Evolutionary conservation across 1,284 basidiomycete genomes (phyloP).

Genomic region (Meripilus lineatus): DNA sequence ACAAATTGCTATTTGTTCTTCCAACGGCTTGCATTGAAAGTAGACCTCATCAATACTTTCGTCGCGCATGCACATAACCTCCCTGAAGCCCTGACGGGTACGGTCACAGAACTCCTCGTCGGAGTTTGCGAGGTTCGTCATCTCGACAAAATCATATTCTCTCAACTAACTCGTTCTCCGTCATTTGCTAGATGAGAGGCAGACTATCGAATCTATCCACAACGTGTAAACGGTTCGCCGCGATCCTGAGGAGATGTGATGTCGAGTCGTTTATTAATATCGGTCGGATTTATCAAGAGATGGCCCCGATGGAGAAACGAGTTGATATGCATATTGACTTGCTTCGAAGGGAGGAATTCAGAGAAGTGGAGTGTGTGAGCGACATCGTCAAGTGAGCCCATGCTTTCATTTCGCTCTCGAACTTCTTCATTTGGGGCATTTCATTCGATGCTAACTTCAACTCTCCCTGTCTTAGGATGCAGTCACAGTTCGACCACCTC

Average conservation of each 20-base stretch:
- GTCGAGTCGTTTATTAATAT: conserved; percentile 80
- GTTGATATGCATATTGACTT: conserved; percentile 89
- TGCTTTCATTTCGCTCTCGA: background rate
- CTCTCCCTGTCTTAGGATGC: conserved; percentile 65
- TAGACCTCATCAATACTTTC: conserved; percentile 78
- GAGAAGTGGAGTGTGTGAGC: conserved; percentile 86
- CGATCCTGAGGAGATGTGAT: conserved; percentile 73
- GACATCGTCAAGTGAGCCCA: conserved; percentile 73
- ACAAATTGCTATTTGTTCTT: conserved; percentile 89
- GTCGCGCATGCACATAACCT: conserved; percentile 80
- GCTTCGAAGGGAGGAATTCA: conserved; percentile 83
- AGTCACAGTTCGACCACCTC: conserved; percentile 88
- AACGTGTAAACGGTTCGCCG: conserved; percentile 84
- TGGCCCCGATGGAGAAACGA: conserved; percentile 84
- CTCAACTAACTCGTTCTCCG: background rate
- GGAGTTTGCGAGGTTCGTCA: conserved; percentile 81
- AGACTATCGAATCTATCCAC: conserved; percentile 76
- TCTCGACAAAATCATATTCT: background rate
- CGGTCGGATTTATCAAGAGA: conserved; percentile 81
- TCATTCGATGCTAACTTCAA: background rate
- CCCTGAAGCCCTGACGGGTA: conserved; percentile 76
- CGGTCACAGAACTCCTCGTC: conserved; percentile 78
- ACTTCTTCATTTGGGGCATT: conserved; percentile 1
- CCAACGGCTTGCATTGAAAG: conserved; percentile 79
- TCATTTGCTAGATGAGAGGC: conserved; percentile 61